Base-by-base conservation (phyloP, 768 basidiomycete species). In the Suillus fuscotomentosus region DNA sequence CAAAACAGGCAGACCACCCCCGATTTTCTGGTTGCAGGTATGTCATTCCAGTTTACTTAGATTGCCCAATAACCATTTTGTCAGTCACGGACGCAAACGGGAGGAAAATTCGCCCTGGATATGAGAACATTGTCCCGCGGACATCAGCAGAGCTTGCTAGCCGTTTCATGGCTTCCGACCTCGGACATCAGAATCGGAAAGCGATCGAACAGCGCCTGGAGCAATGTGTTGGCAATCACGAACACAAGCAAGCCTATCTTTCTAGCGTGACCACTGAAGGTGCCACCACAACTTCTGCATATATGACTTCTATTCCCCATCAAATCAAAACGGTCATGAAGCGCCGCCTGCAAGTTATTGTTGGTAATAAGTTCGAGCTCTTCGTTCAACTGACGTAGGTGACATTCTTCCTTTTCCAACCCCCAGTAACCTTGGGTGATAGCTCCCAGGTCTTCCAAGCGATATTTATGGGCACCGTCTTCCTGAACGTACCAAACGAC, bases 21-120 rank as follows among this genome's bases (percentile, higher is more conserved):
- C 34, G 87, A 88, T 66, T 88, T 86, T 75, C 74, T 88, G 51
- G 84, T 87, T 22, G 69, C 73, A 3, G 48, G 48, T 50, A 50
- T 3, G 48, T 6, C 48, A 50, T 24, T 15, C 5, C 24, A 75
- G 22, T 36, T 57, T 34, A 24, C 14, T n/a, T 14, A 4, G 27
- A 20, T 57, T 36, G 41, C 20, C 31, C 2, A 3, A 4, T 57
- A 36, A 50, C 14, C 22, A 24, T 36, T 15, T 36, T 24, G 9
- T 39, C 59, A 72, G 86, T 88, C 3, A 90, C 89, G 2, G 86
- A 91, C 67, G 84, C 88, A 1, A 79, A 81, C 34, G 88, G 83
- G 0, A 88, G 91, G 39, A 84, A 79, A 14, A 70, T 80, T 3
- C 83, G 84, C 31, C 66, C 76, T 0, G 66, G 66, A 3, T 57